phyloP scores from a whole-genome alignment of 345 rosid species.

The Camelina neglecta region DNA sequence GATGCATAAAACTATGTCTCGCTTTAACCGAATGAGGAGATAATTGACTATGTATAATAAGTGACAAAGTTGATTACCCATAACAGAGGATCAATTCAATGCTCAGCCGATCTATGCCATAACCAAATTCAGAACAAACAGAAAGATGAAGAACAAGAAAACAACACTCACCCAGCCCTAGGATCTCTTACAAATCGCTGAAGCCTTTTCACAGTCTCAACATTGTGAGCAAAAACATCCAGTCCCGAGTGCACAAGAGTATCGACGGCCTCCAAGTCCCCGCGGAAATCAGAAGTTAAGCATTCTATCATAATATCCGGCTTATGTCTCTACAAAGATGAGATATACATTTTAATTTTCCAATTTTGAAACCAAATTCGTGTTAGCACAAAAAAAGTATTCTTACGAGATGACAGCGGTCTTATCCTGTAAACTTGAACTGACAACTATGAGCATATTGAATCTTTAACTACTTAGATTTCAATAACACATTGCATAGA shows the following conservation, averaged over 20 bases:
- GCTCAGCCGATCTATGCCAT: conserved; percentile 12
- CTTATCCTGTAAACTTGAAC: not conserved
- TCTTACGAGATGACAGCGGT: conserved; percentile 3
- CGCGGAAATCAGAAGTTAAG: conserved; percentile 96
- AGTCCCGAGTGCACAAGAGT: conserved; percentile 76
- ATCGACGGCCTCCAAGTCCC: conserved; percentile 86
- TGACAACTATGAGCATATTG: not conserved
- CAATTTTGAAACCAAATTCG: not conserved
- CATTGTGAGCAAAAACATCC: conserved; percentile 95
- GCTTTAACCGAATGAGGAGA: not conserved
- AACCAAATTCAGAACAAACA: not conserved
- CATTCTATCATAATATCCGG: conserved; percentile 98
- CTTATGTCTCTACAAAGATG: conserved; percentile 67
- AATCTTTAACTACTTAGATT: not conserved
- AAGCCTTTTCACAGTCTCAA: conserved; percentile 94
- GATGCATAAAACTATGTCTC: conserved; percentile 8
- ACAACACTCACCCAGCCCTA: conserved; percentile 81
- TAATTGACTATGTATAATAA: conserved; percentile 8
- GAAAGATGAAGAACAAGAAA: not conserved
- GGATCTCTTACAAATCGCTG: conserved; percentile 98
- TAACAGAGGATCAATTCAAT: conserved; percentile 14
- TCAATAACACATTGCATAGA: conserved; percentile 8
- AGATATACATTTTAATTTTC: not conserved
- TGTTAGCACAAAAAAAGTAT: not conserved
- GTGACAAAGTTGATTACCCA: not conserved